A percentile compares a stretch with the other conserved stretches of the same genome.
These are phyloP conservation scores for Lolium rigidum DNA, from an alignment of 176 grass and related monocot species.

Conservation along the genomic window DNA sequence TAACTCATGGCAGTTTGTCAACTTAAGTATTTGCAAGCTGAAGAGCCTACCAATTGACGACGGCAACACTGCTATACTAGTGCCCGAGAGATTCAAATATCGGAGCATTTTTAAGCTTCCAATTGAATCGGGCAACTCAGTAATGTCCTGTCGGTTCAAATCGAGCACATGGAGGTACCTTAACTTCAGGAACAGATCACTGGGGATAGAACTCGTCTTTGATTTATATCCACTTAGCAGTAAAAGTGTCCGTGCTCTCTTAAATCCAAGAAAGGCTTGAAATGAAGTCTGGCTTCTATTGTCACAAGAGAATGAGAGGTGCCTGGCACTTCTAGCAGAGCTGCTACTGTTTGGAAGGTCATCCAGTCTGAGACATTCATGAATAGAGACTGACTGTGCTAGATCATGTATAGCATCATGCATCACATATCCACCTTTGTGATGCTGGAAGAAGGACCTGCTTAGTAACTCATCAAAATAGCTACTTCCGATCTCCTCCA, in stretches of 20 bases:
- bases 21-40: conserved; percentile 66
- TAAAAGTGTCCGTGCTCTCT: conserved; percentile 66
- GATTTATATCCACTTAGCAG: conserved; percentile 70
- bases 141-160: conserved; percentile 60
- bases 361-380: conserved; percentile 69
- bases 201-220: conserved; percentile 39
- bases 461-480: conserved; percentile 78
- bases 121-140: conserved; percentile 65
- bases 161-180: conserved; percentile 65
- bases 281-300: conserved; percentile 50
- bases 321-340: conserved; percentile 41
- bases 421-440: conserved; percentile 77
- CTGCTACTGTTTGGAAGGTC: conserved; percentile 18
- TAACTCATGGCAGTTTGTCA: conserved; percentile 54
- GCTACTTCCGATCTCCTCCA: conserved; percentile 64
- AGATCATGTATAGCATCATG: conserved; percentile 86
- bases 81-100: conserved; percentile 66
- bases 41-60: conserved; percentile 58
- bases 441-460: conserved; percentile 78
- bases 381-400: conserved; percentile 59
- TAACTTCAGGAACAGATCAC: conserved; percentile 59
- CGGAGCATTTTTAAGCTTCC: conserved; percentile 77
- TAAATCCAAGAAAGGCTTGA: conserved; percentile 55
- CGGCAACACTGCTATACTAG: conserved; percentile 55
- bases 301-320: conserved; percentile 73